Conservation (phyloP, 2,329 filamentous ascomycete species). For the Zymoseptoria tritici region DNA sequence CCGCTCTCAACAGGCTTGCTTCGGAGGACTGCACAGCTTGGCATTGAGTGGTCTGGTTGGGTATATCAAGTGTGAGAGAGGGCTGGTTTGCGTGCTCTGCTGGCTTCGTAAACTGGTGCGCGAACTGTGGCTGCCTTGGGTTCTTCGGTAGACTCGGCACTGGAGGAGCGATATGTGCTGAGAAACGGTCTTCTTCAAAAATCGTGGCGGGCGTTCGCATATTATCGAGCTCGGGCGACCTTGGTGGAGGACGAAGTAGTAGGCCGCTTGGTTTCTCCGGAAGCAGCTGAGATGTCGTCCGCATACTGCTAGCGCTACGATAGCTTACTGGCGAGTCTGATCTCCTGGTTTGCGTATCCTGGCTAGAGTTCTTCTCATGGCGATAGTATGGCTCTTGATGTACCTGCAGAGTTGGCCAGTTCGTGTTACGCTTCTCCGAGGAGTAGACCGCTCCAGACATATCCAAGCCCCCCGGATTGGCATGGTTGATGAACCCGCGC, state of each 20-base stretch:
- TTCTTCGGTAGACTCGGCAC: constrained; percentile 2
- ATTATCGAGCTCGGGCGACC: constrained; percentile 14
- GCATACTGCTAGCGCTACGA: constrained; percentile 19
- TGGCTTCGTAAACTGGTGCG: constrained; percentile 10
- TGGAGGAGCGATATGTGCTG: constrained; percentile 5
- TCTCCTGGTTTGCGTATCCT: neutral
- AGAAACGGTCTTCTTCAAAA: constrained; percentile 27
- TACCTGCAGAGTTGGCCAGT: constrained; percentile 11
- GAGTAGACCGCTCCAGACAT: constrained; percentile 4
- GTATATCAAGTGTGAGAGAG: constrained; percentile 20
- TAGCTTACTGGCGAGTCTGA: constrained; percentile 14
- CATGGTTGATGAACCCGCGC: constrained; percentile 9
- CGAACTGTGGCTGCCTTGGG: constrained; percentile 7
- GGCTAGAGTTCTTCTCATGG: constrained; percentile 2
- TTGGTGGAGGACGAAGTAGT: constrained; percentile 9
- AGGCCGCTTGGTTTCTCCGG: constrained; percentile 24
- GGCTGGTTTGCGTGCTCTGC: constrained; percentile 13
- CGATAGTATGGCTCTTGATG: neutral
- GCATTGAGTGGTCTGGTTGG: constrained; percentile 7
- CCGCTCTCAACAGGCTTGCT: neutral
- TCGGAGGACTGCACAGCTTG: neutral
- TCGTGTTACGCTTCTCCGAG: constrained; percentile 13
- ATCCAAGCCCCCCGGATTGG: constrained; percentile 8
- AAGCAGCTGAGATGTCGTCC: constrained; percentile 27
- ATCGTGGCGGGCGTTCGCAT: constrained; percentile 24